Base-by-base conservation (phyloP, 2,329 filamentous ascomycete species). In the Aspergillaceae sp. region DNA sequence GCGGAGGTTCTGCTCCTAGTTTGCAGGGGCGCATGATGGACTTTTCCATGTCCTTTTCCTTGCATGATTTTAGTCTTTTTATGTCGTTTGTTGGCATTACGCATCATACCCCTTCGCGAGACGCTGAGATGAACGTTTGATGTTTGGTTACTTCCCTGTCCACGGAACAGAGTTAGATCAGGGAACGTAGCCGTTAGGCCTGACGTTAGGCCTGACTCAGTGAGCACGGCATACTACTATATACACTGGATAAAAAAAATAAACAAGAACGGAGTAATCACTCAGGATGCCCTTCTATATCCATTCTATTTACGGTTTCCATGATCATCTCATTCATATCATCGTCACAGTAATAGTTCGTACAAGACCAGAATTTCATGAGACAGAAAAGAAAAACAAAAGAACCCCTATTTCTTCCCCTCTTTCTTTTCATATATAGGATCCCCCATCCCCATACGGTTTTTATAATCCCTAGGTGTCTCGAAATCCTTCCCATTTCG, bases 381-480 rank as follows among this genome's bases (percentile, higher is more conserved):
- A 27, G 19, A 44, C 36, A 29, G 19, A 35, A 32, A 29, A 27
- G 19, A 27, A 30, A 40, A 37, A 30, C 4, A 29, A 44, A 27
- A 36, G 10, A 35, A 40, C 30, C 4, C 26, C 36, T 34, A 37
- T n/a, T 36, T 49, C 46, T 57, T 55, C 33, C 32, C 46, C 27
- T 48, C 50, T 44, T 56, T 66, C 50, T 72, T 30, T 10, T 34
- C 29, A 33, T 34, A 68, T 42, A 57, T 58, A 46, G 65, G 61
- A 36, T 71, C 71, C 45, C 60, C 62, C 55, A 67, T 60, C 5
- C 65, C 62, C 60, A 77, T 76, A 48, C 79, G 68, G 42, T 61
- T 83, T 74, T 98, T 98, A 69, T 87, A 98, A 49, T 87, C 84
- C 56, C 89, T 79, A 6, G 92, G 92, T 63, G 83, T 94, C 72